Base-by-base conservation (phyloP, 1,284 basidiomycete genomes). In the Coniferiporia sulphurascens region DNA sequence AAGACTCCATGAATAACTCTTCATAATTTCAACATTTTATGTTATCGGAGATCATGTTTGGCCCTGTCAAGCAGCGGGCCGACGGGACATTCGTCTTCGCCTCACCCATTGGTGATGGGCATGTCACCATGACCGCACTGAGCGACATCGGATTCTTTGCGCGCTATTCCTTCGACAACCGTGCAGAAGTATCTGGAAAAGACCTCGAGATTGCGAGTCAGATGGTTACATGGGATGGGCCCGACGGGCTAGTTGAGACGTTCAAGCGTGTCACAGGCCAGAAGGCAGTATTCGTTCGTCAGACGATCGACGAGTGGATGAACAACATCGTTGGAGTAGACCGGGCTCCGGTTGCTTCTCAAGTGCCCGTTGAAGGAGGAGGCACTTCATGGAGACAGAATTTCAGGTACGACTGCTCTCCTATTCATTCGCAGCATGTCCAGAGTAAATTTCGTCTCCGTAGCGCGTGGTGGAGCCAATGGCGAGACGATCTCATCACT, bases 31-130 rank as follows among this genome's bases (percentile, higher is more conserved):
- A n/a, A 46, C 27, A 32, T 45, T n/a, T 46, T 48, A n/a, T 9
- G 34, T 36, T 12, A 48, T 5, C 3, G 17, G 3, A 52, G 57
- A 17, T 41, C 12, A 62, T 50, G 55, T 55, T 59, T 38, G 75
- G 73, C 0, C 78, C 78, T 0, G 62, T 75, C 3, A 73, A 74
- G 55, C 64, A 70, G 46, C 73, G 73, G 41, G 62, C 65, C 10
- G 78, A 80, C 54, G 78, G 78, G 7, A 77, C 77, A 1, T 70
- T 73, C 52, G 75, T 79, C 27, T 80, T 80, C 65, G 76, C 73
- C 4, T 66, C 72, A 9, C 73, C 74, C 0, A 65, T 78, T 35
- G 70, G 66, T 3, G 66, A 71, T 34, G 78, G 76, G 0, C 72
- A 74, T 56, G 69, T 78, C 19, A 75, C 76, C 19, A 70, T 79